A percentile compares a stretch with the other conserved stretches of the same genome.
Evolutionary conservation across 257 asterid species (phyloP).

Genomic region (Sherardia arvensis): DNA sequence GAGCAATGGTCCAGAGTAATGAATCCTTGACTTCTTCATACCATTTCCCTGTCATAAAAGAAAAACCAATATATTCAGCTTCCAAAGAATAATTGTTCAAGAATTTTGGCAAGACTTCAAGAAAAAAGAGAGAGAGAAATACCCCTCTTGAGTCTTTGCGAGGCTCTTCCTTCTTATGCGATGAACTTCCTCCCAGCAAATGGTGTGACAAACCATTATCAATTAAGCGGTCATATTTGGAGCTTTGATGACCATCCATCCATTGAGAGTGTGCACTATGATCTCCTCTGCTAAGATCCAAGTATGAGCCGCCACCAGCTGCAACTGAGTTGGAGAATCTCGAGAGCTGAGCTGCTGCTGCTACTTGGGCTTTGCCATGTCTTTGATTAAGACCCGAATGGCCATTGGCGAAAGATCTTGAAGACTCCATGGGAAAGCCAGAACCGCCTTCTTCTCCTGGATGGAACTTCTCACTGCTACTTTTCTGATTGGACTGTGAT

Average conservation of each 20-base stretch:
- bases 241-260: slow-evolving; percentile 24
- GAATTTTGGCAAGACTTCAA: background rate
- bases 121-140: slow-evolving; percentile 18
- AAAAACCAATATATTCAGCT: slow-evolving; percentile 7
- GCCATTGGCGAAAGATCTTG: slow-evolving; percentile 25
- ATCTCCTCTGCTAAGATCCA: slow-evolving; percentile 49
- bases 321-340: slow-evolving; percentile 75
- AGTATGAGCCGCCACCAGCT: slow-evolving; percentile 45
- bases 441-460: slow-evolving; percentile 42
- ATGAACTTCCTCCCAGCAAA: slow-evolving; percentile 42
- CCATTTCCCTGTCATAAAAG: slow-evolving; percentile 29
- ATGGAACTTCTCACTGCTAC: slow-evolving; percentile 48
- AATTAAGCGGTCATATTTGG: slow-evolving; percentile 32
- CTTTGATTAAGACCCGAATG: slow-evolving; percentile 31
- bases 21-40: slow-evolving; percentile 48
- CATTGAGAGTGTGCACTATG: slow-evolving; percentile 34
- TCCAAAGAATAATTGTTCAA: background rate
- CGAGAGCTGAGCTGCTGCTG: slow-evolving; percentile 51
- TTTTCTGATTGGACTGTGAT: slow-evolving; percentile 41
- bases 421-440: slow-evolving; percentile 39
- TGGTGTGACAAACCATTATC: slow-evolving; percentile 51
- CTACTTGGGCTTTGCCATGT: slow-evolving; percentile 39
- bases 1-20: slow-evolving; percentile 75
- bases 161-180: slow-evolving; percentile 41
- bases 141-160: slow-evolving; percentile 37